Base-by-base conservation (phyloP, 371 early-diverging fungal species). In the Smittium mucronatum region DNA sequence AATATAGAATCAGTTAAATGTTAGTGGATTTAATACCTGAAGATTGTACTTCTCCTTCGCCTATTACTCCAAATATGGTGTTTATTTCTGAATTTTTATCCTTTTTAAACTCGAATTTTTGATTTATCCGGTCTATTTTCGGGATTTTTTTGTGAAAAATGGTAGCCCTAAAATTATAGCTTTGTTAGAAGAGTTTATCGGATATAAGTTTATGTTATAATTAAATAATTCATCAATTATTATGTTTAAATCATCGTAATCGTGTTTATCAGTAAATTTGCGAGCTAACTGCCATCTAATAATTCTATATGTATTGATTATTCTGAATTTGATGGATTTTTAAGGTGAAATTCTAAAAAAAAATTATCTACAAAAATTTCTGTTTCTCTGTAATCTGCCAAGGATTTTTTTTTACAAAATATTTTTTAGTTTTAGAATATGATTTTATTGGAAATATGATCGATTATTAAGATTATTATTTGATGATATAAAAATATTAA, bases 91-190 rank as follows among this genome's bases (percentile, higher is more conserved):
- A 47, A 47, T 47, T 47, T 47, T 11, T 47, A 11, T 47, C 47
- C 47, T 47, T 47, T 47, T 47, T 47, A 47, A 47, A 47, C 21
- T 47, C 47, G 47, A 47, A 21, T 47, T 5, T 47, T 47, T 21
- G 47, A 47, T 47, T 47, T 47, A 61, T 61, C 63, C 63, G n/a
- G 32, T 61, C 30, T 61, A 61, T 61, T 61, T 61, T 28, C 5
- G 63, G 63, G 32, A 15, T 61, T 5, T 61, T n/a, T 61, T 61
- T 30, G 30, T 28, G 28, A 61, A 61, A 5, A 28, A 61, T 30
- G 63, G 63, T 61, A 61, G n/a, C n/a, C 63, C 63, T 32, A 61
- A 61, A 33, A 61, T 32, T 61, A 61, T 61, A 33, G 63, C 63
- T 61, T 5, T 61, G n/a, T 61, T 32, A 61, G 32, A 16, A 30